These are phyloP conservation scores for Aureobasidium uvarum DNA, from an alignment of 2,329 filamentous ascomycete species.

Conservation along the genomic window DNA sequence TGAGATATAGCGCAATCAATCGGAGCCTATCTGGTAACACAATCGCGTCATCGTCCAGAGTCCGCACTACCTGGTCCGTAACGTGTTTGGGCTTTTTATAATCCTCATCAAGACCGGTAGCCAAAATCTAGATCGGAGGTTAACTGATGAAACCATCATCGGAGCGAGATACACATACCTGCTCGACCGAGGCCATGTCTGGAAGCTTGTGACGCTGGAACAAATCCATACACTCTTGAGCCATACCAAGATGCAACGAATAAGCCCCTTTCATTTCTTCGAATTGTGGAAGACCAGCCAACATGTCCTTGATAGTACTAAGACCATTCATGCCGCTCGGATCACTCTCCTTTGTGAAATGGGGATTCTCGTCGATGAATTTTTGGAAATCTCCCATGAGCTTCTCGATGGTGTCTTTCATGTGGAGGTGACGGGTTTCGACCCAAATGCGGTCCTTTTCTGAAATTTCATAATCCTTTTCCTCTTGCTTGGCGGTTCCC, in stretches of 20 bases:
- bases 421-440: slow-evolving; percentile 89
- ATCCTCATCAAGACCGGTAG: slow-evolving; percentile 91
- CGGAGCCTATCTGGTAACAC: slow-evolving; percentile 72
- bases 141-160: background rate
- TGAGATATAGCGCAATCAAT: slow-evolving; percentile 77
- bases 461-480: slow-evolving; percentile 86
- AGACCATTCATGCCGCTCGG: slow-evolving; percentile 59
- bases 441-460: slow-evolving; percentile 96
- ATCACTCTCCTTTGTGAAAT: slow-evolving; percentile 76
- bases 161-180: slow-evolving; percentile 47
- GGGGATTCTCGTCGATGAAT: slow-evolving; percentile 86
- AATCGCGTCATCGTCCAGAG: slow-evolving; percentile 82
- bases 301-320: slow-evolving; percentile 94
- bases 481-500: slow-evolving; percentile 65
- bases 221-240: slow-evolving; percentile 92
- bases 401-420: slow-evolving; percentile 97
- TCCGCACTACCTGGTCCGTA: slow-evolving; percentile 76
- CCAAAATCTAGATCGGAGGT: slow-evolving; percentile 59
- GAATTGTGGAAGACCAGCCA: slow-evolving; percentile 90
- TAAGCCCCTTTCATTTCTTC: slow-evolving; percentile 95
- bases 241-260: slow-evolving; percentile 92
- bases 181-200: slow-evolving; percentile 84
- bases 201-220: slow-evolving; percentile 82
- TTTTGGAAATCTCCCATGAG: slow-evolving; percentile 89
- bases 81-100: slow-evolving; percentile 87